A percentile compares a stretch with the other conserved stretches of the same genome.
Conservation (phyloP, 352 stramenopile species). For the Thalassiosira mediterranea region DNA sequence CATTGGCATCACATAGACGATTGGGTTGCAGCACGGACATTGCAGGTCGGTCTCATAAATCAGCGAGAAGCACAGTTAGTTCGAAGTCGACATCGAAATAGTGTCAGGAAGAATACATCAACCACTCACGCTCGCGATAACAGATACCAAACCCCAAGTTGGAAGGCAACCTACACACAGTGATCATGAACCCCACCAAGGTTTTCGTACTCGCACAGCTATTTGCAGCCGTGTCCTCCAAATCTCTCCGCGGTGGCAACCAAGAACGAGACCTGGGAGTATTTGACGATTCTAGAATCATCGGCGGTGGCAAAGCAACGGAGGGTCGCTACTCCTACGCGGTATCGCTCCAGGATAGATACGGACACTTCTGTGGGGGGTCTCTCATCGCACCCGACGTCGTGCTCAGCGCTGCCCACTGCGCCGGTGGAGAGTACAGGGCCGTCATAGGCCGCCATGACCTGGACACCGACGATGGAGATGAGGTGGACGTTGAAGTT, state of each 20-base stretch:
- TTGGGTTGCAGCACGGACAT: too few species aligned
- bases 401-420: slow-evolving; percentile 43
- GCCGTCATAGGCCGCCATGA: slow-evolving; percentile 18
- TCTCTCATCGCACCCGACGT: slow-evolving; percentile 42
- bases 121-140: too few species aligned
- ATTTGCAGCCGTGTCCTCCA: too few species aligned
- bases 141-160: too few species aligned
- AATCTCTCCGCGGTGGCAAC: background rate
- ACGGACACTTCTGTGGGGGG: slow-evolving; percentile 32
- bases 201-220: too few species aligned
- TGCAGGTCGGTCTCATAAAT: too few species aligned
- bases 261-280: background rate
- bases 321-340: slow-evolving; percentile 36
- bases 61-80: too few species aligned
- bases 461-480: slow-evolving; percentile 6
- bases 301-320: slow-evolving; percentile 12
- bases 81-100: too few species aligned
- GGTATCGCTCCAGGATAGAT: slow-evolving; percentile 30
- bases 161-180: too few species aligned
- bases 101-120: too few species aligned
- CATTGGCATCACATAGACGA: too few species aligned
- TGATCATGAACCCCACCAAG: too few species aligned
- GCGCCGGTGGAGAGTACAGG: slow-evolving; percentile 1
- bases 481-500: slow-evolving; percentile 15
- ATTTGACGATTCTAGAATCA: slow-evolving; percentile 13